phyloP scores from a whole-genome alignment of 352 stramenopile genomes.

The Pythium apleroticum region DNA sequence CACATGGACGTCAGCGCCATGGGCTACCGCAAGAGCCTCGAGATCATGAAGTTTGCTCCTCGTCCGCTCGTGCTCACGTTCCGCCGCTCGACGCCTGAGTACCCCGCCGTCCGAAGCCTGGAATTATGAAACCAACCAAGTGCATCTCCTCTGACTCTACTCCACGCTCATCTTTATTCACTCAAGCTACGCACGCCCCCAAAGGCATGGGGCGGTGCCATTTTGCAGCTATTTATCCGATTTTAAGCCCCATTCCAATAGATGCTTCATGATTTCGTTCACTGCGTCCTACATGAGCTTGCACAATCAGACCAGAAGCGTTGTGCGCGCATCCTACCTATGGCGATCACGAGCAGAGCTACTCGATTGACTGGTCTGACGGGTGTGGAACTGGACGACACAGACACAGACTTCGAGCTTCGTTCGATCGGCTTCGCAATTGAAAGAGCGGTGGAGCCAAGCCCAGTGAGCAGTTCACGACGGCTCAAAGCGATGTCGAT shows the following conservation, averaged over 20 bases:
- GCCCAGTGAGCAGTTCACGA: no score
- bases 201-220: constrained; percentile 2
- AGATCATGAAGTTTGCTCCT: constrained; percentile 65
- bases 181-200: not conserved
- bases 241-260: constrained; percentile 5
- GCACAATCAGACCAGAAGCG: not conserved
- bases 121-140: constrained; percentile 42
- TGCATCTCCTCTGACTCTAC: constrained; percentile 3
- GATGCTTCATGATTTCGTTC: not conserved
- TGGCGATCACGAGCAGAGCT: not conserved
- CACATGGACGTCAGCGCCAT: constrained; percentile 61
- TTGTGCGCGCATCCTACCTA: not conserved
- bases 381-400: not conserved
- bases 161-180: not conserved
- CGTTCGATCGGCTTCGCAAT: constrained; percentile 1
- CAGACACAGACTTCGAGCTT: constrained; percentile 5
- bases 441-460: not conserved
- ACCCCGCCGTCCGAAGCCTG: constrained; percentile 33
- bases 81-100: constrained; percentile 35
- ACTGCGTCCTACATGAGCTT: not conserved
- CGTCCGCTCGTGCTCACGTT: constrained; percentile 74
- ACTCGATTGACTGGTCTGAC: not conserved
- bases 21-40: constrained; percentile 51
- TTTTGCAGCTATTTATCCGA: constrained; percentile 11
- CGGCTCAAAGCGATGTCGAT: not conserved